phyloP scores from a whole-genome alignment of 2,329 filamentous ascomycete genomes.

The Arthrobotrys sinensis region DNA sequence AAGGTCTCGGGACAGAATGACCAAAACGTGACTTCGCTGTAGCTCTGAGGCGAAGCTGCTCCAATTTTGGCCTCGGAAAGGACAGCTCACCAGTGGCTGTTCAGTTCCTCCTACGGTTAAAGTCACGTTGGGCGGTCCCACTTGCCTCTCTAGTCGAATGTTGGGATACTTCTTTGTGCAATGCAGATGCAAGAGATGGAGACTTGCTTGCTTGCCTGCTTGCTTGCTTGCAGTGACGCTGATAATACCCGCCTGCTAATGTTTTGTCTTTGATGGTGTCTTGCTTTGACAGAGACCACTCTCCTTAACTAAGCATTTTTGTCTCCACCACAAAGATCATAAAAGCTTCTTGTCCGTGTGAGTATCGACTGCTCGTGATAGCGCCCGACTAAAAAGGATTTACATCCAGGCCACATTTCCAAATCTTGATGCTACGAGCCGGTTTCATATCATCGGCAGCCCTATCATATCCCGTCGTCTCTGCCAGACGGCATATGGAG shows the following conservation, averaged over 20 bases:
- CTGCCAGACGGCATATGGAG: conserved; percentile 53
- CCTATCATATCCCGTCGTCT: conserved; percentile 56
- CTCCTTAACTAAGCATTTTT: conserved; percentile 29
- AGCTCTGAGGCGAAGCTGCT: conserved; percentile 52
- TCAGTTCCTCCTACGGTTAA: conserved; percentile 56
- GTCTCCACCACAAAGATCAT: conserved; percentile 15
- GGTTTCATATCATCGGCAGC: conserved; percentile 44
- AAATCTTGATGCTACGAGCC: conserved; percentile 25
- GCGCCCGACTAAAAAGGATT: conserved; percentile 49
- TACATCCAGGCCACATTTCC: conserved; percentile 30
- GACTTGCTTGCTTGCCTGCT: conserved; percentile 17
- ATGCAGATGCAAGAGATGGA: conserved; percentile 12
- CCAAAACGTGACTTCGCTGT: conserved; percentile 54
- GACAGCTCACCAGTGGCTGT: conserved; percentile 55
- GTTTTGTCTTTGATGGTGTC: conserved; percentile 61
- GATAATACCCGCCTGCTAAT: conserved; percentile 53
- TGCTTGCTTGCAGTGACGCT: conserved; percentile 31
- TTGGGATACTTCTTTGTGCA: conserved; percentile 24
- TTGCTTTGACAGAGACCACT: conserved; percentile 53
- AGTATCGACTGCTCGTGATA: conserved; percentile 37
- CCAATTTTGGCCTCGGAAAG: conserved; percentile 51
- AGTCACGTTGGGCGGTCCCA: conserved; percentile 60
- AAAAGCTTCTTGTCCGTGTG: conserved; percentile 3
- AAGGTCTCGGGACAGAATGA: conserved; percentile 36
- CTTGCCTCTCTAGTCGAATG: conserved; percentile 48